Evolutionary conservation across 257 asterid genomes (phyloP).

Genomic region (Przewalskia tangutica): DNA sequence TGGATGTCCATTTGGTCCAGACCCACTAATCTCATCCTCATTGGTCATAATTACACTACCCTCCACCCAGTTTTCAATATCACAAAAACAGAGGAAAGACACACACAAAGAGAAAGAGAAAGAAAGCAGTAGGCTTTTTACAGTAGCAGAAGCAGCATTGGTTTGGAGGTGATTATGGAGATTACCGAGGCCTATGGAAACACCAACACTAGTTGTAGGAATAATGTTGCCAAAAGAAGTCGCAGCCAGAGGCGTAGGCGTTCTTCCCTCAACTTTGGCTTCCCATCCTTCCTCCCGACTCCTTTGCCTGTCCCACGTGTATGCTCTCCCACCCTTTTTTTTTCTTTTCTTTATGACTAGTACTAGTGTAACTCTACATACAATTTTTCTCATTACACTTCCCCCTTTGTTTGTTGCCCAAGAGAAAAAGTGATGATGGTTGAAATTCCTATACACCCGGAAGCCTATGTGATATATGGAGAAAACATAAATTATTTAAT

Average conservation of each 20-base stretch:
- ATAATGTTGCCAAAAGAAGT: conserved; percentile 22
- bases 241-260: conserved; percentile 39
- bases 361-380: neutral
- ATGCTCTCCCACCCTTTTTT: neutral
- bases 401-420: neutral
- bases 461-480: neutral
- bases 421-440: too few relatives aligned
- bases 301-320: conserved; percentile 13
- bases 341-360: neutral
- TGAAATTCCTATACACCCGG: too few relatives aligned
- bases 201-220: neutral
- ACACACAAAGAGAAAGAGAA: neutral
- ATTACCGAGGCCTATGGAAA: conserved; percentile 9
- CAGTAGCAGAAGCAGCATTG: neutral
- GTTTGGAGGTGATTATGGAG: neutral
- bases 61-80: conserved; percentile 5
- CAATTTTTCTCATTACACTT: neutral
- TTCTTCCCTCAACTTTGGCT: conserved; percentile 21
- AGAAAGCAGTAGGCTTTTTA: neutral
- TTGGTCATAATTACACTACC: neutral
- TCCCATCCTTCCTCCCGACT: conserved; percentile 4
- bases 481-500: neutral
- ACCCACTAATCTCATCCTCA: neutral
- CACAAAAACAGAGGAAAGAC: neutral
- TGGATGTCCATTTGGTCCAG: conserved; percentile 6